Evolutionary conservation across 208 protist genomes (phyloP).

Genomic region (Vickermania spadyakhi): DNA sequence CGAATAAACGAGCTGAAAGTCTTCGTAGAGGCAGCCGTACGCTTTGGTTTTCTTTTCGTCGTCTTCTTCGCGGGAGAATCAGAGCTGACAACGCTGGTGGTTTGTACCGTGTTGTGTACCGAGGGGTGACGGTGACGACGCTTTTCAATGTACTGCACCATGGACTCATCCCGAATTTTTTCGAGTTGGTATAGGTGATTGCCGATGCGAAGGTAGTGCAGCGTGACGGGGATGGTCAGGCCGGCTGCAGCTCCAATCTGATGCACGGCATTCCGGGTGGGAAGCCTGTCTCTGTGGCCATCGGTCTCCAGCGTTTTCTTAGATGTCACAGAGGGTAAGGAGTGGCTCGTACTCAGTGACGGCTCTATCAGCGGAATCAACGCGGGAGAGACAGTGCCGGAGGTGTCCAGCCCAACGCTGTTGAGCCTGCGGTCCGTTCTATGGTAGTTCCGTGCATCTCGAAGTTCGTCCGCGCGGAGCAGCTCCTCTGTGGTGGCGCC

Average conservation of each 20-base stretch:
- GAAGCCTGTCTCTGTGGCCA: not conserved
- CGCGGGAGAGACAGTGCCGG: not conserved
- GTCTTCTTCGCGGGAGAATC: not conserved
- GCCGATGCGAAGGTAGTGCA: constrained; percentile 55
- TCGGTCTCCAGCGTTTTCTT: not conserved
- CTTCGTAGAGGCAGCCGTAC: constrained; percentile 23
- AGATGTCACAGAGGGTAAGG: not conserved
- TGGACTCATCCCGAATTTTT: constrained; percentile 50
- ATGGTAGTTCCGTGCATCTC: not conserved
- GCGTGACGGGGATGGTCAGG: constrained; percentile 24
- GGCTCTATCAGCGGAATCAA: not conserved
- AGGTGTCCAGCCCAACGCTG: not conserved
- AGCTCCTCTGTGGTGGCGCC: not conserved
- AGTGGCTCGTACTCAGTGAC: not conserved
- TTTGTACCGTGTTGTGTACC: not conserved
- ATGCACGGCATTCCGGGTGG: not conserved
- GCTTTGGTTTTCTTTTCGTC: not conserved
- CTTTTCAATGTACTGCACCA: constrained; percentile 61
- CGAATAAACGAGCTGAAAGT: constrained; percentile 37
- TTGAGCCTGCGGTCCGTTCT: not conserved
- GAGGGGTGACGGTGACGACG: constrained; percentile 9
- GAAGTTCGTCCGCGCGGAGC: not conserved
- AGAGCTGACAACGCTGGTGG: not conserved
- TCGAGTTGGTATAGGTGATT: constrained; percentile 56
- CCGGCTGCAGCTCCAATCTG: constrained; percentile 14